Percentiles rank a stretch among this genome's conserved stretches.
phyloP scores from a whole-genome alignment of 805 yeast genomes.

The Candida bentonensis region DNA sequence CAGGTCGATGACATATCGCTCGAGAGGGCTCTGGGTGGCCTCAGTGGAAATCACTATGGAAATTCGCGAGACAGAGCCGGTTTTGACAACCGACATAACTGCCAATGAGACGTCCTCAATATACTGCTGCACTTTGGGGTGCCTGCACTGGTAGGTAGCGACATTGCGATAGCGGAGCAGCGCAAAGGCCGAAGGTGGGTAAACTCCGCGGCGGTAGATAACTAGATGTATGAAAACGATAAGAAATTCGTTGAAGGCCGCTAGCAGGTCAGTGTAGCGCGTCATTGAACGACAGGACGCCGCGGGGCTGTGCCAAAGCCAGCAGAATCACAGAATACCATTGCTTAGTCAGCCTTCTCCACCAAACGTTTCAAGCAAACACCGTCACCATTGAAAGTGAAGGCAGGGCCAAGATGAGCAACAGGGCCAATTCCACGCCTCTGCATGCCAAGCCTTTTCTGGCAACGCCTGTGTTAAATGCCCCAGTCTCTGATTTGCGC shows the following conservation, averaged over 20 bases:
- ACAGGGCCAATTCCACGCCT: background rate
- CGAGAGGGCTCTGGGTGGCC: background rate
- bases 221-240: conserved; percentile 40
- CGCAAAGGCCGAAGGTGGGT: conserved; percentile 38
- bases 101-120: conserved; percentile 17
- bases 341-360: too few relatives aligned
- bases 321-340: too few relatives aligned
- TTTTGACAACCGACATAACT: background rate
- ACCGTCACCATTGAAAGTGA: too few relatives aligned
- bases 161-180: conserved; percentile 28
- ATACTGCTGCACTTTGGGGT: conserved; percentile 34
- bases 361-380: too few relatives aligned
- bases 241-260: conserved; percentile 32
- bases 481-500: background rate
- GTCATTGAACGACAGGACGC: too few relatives aligned
- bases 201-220: conserved; percentile 37
- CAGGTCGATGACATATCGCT: background rate
- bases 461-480: background rate
- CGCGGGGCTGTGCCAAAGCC: too few relatives aligned
- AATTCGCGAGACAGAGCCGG: background rate
- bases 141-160: conserved; percentile 30
- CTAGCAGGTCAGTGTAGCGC: background rate
- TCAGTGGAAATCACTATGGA: background rate
- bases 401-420: too few relatives aligned
- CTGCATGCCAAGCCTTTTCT: background rate